Base-by-base conservation (phyloP, 2,329 filamentous ascomycete genomes). In the Diplodia seriata region DNA sequence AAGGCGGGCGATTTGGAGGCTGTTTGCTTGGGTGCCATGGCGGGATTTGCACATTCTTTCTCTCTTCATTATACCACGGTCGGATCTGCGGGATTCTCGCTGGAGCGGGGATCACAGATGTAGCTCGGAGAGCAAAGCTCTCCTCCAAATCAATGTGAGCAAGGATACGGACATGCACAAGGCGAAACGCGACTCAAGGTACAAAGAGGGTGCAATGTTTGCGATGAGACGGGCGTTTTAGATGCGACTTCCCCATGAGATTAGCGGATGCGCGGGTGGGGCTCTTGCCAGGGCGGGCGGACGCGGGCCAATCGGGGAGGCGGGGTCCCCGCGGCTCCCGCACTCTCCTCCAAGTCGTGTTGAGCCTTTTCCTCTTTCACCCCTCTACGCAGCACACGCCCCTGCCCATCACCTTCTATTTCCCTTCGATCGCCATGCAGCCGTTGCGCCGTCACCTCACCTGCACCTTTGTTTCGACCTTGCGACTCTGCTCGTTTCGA, bases 241-340 rank as follows among this genome's bases (percentile, higher is more conserved):
- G 23, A 51, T 36, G 31, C 59, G 31, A 18, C 59, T 51, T 63
- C 59, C 59, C 59, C 59, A 43, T 43, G 59, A 63, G 59, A 63
- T 63, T 63, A 20, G 18, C 59, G 59, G 59, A 31, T 49, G 29
- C 12, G 47, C 6, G 31, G 43, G 50, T 47, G 59, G 59, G 23
- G 20, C 29, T 14, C 38, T 51, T 49, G 20, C 4, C 23, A 50
- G 43, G 23, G 23, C 23, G 23, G 23, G 23, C 23, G 23, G 23
- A 26, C 23, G n/a, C 59, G 59, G 51, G 31, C 59, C 59, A 63
- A 63, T 63, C 59, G 50, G 43, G 29, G 18, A 43, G 43, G 40
- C 31, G 18, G 59, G 15, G 20, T 51, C 31, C 47, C 18, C 43
- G 36, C 59, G 36, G 43, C 59, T 38, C 59, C 59, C 26, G 20